Evolutionary conservation across 306 rosid species (phyloP), one percentile per base, ranked within the genome.

Genomic region (Cucurbita moschata): DNA sequence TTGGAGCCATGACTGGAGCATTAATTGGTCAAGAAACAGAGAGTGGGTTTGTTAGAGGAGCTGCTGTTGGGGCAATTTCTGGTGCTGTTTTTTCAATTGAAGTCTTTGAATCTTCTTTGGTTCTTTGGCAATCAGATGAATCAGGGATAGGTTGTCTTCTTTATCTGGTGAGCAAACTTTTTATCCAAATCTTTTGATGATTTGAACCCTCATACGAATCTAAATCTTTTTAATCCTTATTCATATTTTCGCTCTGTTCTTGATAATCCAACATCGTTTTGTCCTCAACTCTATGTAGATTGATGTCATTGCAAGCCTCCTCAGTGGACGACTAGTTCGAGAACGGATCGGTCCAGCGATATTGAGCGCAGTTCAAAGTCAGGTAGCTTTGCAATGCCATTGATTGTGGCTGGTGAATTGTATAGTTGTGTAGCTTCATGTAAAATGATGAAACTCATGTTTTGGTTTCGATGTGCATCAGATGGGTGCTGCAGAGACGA

Each of bases 71-170:
- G 54, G 99, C 99, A 67, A 95, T 95, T 30, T 91, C 97, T 40
- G 99, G 99, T 80, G 99, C 99, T 82, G 99, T 95, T 81, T 94
- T 94, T 82, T 94, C 99, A 39, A 94, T 94, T 73, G 99, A 94
- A 84, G 99, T 94, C 47, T 94, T 90, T 83, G 99, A 94, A 83
- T 95, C 92, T 71, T 95, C 97, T 65, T 90, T 91, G 80, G 82
- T 91, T 81, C 95, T 95, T n/a, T 95, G 99, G 99, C 90, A 86
- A 78, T 89, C 99, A n/a, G 99, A 95, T 46, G 99, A 95, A 81
- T 95, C 97, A 13, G 99, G 99, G 15, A 88, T 95, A 64, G 99
- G 97, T 6, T 94, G 99, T 73, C 87, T 94, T 66, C 84, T 95
- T 18, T 95, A 91, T 77, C 82, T 95, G 96, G 97, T 94, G 81